A percentile compares a stretch with the other conserved stretches of the same genome.
Conservation (phyloP, 2,329 filamentous ascomycete genomes). For the Capronia americana region DNA sequence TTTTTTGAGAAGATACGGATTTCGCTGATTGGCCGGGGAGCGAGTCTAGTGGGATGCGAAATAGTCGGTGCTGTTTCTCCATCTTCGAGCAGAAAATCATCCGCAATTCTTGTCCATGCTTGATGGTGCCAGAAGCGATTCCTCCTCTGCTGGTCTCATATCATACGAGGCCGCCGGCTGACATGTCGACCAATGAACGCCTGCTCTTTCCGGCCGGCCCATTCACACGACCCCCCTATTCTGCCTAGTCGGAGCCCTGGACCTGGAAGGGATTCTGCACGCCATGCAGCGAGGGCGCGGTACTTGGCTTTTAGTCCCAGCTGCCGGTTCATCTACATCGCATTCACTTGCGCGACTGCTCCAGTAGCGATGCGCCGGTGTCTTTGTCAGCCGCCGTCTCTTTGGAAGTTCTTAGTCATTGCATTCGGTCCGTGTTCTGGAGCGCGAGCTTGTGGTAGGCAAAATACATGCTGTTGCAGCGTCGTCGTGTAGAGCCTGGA, state of each 20-base stretch:
- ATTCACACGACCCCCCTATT: neutral
- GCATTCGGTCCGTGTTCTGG: conserved; percentile 1
- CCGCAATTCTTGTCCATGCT: neutral
- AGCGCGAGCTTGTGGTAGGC: neutral
- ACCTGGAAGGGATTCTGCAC: conserved; percentile 2
- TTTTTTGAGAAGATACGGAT: conserved; percentile 33
- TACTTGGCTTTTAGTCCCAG: neutral
- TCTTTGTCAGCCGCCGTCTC: conserved; percentile 23
- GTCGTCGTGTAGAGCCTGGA: neutral
- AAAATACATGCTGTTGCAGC: neutral
- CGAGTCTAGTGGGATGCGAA: neutral
- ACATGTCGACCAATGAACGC: conserved; percentile 4
- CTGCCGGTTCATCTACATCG: neutral
- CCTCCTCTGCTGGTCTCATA: conserved; percentile 12
- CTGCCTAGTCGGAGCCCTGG: conserved; percentile 4
- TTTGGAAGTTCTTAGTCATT: conserved; percentile 22
- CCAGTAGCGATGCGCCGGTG: conserved; percentile 8
- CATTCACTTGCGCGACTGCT: neutral
- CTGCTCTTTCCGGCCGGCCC: neutral
- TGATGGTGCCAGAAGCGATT: neutral
- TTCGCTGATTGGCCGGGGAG: conserved; percentile 23
- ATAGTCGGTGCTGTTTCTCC: neutral
- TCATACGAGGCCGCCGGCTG: conserved; percentile 1
- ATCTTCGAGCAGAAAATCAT: conserved; percentile 4
- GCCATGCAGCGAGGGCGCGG: conserved; percentile 11